phyloP scores from a whole-genome alignment of 2,329 filamentous ascomycete species.

The Penicillium sp. region DNA sequence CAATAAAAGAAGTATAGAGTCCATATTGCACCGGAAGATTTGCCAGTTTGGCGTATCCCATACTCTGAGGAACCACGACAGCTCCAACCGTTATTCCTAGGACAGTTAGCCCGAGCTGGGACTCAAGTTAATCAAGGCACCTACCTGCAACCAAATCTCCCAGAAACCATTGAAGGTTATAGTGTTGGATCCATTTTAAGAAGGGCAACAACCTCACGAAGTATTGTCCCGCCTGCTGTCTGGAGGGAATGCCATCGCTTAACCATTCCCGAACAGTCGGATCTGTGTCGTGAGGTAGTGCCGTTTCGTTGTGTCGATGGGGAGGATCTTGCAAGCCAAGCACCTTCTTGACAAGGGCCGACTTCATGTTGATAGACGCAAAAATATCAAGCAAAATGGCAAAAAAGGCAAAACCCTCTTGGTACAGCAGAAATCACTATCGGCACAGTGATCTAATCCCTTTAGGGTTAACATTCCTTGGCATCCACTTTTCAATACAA shows the following conservation, averaged over 20 bases:
- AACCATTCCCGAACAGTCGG: constrained; percentile 11
- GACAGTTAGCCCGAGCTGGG: neutral
- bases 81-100: constrained; percentile 63
- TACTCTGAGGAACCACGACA: constrained; percentile 88
- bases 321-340: constrained; percentile 1
- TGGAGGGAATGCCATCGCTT: constrained; percentile 4
- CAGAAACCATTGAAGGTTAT: constrained; percentile 14
- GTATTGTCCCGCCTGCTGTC: neutral
- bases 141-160: constrained; percentile 12
- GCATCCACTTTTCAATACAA: neutral
- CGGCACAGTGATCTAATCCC: neutral
- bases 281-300: neutral
- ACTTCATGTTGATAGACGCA: neutral
- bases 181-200: constrained; percentile 9
- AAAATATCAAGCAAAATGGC: neutral
- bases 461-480: neutral
- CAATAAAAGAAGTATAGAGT: constrained; percentile 91
- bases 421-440: neutral
- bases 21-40: constrained; percentile 75
- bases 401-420: neutral
- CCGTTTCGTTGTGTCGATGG: neutral
- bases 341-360: constrained; percentile 1
- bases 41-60: constrained; percentile 87
- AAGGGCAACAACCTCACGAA: constrained; percentile 8
- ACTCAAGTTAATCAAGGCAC: neutral